These are phyloP conservation scores for Carex parvula DNA, from an alignment of 176 grass and related monocot species.

Conservation along the genomic window DNA sequence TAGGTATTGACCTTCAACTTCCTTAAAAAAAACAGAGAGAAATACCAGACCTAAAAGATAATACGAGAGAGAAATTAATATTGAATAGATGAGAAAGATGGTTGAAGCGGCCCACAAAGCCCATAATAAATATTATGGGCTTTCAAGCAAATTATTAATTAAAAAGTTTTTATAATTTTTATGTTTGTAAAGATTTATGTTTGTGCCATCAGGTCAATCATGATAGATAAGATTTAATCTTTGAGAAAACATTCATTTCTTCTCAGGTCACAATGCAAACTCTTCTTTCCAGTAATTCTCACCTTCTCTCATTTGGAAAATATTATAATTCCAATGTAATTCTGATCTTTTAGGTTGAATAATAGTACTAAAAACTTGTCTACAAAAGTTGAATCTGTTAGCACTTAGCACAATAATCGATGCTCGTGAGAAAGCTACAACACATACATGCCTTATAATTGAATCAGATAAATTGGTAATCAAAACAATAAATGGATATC, in stretches of 20 bases:
- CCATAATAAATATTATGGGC: not conserved
- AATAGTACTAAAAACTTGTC: not conserved
- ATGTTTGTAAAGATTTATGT: no score
- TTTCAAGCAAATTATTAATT: no score
- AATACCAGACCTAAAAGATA: no score
- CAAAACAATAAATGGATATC: slow-evolving; percentile 6
- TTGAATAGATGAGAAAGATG: no score
- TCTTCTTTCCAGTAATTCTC: not conserved
- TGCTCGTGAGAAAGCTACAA: not conserved
- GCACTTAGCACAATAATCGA: not conserved
- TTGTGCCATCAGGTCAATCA: no score
- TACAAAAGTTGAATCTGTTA: slow-evolving; percentile 4
- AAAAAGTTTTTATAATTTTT: no score
- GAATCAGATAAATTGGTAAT: no score
- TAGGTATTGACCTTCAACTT: no score
- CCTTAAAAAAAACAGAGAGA: no score
- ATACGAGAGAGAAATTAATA: no score
- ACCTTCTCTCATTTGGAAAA: not conserved
- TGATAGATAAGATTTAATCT: no score
- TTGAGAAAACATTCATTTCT: no score
- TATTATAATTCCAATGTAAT: not conserved
- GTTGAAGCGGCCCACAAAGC: not conserved
- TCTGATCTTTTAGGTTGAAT: not conserved
- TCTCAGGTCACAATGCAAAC: not conserved
- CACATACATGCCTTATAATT: slow-evolving; percentile 4